Evolutionary conservation across 352 stramenopile species (phyloP).

Genomic region (Pythium rishiriense): DNA sequence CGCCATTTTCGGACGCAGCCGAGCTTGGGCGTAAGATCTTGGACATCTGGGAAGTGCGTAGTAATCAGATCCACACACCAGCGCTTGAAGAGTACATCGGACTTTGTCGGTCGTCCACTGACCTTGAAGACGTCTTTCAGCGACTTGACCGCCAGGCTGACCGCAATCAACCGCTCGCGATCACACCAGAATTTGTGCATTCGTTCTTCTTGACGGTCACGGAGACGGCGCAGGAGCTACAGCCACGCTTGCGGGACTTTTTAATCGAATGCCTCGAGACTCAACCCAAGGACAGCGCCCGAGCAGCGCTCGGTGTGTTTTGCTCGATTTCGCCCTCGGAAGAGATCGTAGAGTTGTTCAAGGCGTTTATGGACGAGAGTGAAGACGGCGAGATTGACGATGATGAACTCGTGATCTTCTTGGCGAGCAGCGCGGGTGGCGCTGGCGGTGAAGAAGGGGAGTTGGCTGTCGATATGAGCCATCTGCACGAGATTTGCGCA

Average conservation of each 20-base stretch:
- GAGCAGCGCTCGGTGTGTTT: constrained; percentile 55
- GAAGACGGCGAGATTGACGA: constrained; percentile 39
- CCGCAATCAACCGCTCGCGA: constrained; percentile 22
- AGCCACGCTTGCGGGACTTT: constrained; percentile 42
- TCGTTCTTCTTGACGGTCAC: constrained; percentile 45
- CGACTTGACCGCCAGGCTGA: constrained; percentile 42
- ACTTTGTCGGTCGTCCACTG: constrained; percentile 4
- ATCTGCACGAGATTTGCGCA: constrained; percentile 14
- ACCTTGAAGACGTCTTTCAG: constrained; percentile 22
- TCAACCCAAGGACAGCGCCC: constrained; percentile 38
- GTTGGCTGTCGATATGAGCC: constrained; percentile 6
- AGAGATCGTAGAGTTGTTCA: constrained; percentile 41
- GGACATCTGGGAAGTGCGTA: constrained; percentile 11
- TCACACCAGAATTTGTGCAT: constrained; percentile 53
- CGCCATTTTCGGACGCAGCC: constrained; percentile 3
- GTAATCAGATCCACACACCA: constrained; percentile 8
- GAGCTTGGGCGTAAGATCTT: constrained; percentile 20
- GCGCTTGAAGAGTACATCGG: constrained; percentile 21
- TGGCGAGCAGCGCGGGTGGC: constrained; percentile 44
- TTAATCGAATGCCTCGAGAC: constrained; percentile 43
- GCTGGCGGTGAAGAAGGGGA: not conserved
- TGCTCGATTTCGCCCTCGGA: constrained; percentile 43
- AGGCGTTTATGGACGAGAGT: constrained; percentile 34
- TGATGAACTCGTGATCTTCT: constrained; percentile 62
- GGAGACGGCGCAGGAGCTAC: constrained; percentile 30